phyloP scores from a whole-genome alignment of 768 basidiomycete genomes.

The Mycena chlorophos region DNA sequence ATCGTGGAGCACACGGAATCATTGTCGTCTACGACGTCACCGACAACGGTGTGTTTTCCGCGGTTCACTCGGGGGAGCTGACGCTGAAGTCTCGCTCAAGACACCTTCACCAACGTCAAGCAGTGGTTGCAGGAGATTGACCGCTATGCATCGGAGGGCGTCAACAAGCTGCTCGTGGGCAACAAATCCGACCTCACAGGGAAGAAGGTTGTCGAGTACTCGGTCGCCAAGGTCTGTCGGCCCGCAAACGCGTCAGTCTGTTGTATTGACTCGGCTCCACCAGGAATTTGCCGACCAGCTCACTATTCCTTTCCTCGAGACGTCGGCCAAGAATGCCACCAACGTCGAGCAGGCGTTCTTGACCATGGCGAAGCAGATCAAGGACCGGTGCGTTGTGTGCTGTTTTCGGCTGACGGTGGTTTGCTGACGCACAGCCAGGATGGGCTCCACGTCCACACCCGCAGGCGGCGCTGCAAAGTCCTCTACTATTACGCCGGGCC shows the following conservation, averaged over 20 bases:
- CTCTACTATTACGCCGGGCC: constrained; percentile 61
- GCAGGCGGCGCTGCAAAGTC: constrained; percentile 59
- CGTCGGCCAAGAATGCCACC: constrained; percentile 94
- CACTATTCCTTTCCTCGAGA: constrained; percentile 97
- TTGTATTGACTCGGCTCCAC: neutral
- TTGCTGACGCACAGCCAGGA: constrained; percentile 37
- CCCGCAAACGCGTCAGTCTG: neutral
- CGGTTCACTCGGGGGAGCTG: neutral
- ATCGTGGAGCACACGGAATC: constrained; percentile 98
- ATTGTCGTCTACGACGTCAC: constrained; percentile 98
- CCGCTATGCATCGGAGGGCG: constrained; percentile 97
- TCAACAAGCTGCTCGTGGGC: constrained; percentile 98
- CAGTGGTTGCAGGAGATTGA: constrained; percentile 95
- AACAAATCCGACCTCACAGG: constrained; percentile 99
- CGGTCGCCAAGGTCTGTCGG: constrained; percentile 71
- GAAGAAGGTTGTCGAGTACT: constrained; percentile 79
- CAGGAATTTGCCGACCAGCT: constrained; percentile 90
- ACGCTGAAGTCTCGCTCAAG: constrained; percentile 40
- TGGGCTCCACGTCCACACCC: constrained; percentile 56
- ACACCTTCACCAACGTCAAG: constrained; percentile 73
- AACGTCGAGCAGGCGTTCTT: constrained; percentile 99
- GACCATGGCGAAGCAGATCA: constrained; percentile 83
- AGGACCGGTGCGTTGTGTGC: constrained; percentile 19
- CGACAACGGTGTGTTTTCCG: constrained; percentile 75
- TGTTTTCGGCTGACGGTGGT: neutral